A percentile compares a stretch with the other conserved stretches of the same genome.
Evolutionary conservation across 1,284 basidiomycete species (phyloP).

Genomic region (Papiliotrema laurentii): DNA sequence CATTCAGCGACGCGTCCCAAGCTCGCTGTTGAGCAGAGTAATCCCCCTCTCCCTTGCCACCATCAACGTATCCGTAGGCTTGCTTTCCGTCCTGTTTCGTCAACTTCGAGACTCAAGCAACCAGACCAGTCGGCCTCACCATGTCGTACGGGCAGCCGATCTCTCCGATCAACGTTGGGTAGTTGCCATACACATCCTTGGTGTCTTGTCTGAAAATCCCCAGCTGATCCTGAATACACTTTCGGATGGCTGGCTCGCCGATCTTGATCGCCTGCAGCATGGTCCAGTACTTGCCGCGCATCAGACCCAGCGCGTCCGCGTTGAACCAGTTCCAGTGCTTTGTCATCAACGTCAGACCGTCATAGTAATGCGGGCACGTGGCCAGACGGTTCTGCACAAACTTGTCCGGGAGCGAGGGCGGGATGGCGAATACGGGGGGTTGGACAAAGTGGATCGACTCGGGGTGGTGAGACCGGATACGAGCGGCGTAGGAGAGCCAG

Average conservation of each 20-base stretch:
- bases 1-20: slow-evolving; percentile 87
- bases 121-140: slow-evolving; percentile 33
- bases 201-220: slow-evolving; percentile 68
- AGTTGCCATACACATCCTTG: slow-evolving; percentile 55
- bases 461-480: slow-evolving; percentile 69
- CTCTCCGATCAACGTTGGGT: slow-evolving; percentile 91
- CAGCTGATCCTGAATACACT: slow-evolving; percentile 77
- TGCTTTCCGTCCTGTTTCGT: slow-evolving; percentile 59
- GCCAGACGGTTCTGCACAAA: slow-evolving; percentile 67
- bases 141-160: slow-evolving; percentile 93
- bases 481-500: slow-evolving; percentile 60
- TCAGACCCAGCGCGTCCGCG: slow-evolving; percentile 59
- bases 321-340: slow-evolving; percentile 97
- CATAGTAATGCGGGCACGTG: slow-evolving; percentile 88
- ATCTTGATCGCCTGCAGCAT: slow-evolving; percentile 56
- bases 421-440: slow-evolving; percentile 83
- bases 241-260: slow-evolving; percentile 76
- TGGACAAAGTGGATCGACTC: slow-evolving; percentile 88
- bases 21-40: slow-evolving; percentile 76
- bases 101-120: neutral
- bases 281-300: slow-evolving; percentile 76
- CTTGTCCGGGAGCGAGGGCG: slow-evolving; percentile 57
- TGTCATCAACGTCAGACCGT: slow-evolving; percentile 70
- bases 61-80: slow-evolving; percentile 76
- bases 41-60: slow-evolving; percentile 70